Percentiles rank a stretch among this genome's conserved stretches.
These are phyloP conservation scores for Chaetomium globosum DNA, from an alignment of 2,329 filamentous ascomycete genomes.

Conservation along the genomic window DNA sequence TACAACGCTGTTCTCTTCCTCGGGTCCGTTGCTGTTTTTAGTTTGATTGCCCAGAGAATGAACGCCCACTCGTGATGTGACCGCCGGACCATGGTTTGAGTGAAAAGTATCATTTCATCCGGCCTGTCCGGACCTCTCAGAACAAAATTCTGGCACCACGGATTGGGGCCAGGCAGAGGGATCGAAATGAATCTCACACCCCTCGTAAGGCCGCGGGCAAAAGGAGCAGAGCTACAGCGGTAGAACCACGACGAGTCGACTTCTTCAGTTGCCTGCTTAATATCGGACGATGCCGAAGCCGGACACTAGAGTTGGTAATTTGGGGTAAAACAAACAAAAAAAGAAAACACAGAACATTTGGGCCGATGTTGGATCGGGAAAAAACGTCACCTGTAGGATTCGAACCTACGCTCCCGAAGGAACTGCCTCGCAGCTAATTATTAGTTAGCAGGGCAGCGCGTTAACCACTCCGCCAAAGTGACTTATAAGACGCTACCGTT, in stretches of 20 bases:
- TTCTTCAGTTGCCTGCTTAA: too few relatives aligned
- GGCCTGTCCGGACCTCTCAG: too few relatives aligned
- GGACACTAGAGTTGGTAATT: not conserved
- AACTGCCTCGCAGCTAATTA: constrained; percentile 30
- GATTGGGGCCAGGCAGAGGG: not conserved
- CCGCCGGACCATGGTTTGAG: not conserved
- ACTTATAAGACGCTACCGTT: constrained; percentile 7
- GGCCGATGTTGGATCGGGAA: constrained; percentile 1
- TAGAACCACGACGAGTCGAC: not conserved
- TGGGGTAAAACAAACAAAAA: not conserved
- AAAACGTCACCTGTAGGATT: constrained; percentile 34
- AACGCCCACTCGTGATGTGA: constrained; percentile 47
- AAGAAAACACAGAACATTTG: too few relatives aligned
- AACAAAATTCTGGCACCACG: too few relatives aligned
- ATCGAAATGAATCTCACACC: not conserved
- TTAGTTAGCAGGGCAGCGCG: constrained; percentile 33
- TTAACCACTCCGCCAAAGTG: constrained; percentile 37
- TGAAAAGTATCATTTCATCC: not conserved
- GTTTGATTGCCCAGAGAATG: constrained; percentile 87
- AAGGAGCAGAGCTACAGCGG: not conserved
- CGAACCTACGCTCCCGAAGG: constrained; percentile 35
- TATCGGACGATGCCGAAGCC: too few relatives aligned
- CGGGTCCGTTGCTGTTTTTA: constrained; percentile 93
- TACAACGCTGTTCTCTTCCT: constrained; percentile 98
- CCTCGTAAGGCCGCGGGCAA: not conserved